Conservation (phyloP, 2,329 filamentous ascomycete genomes). For the Ciborinia camelliae region DNA sequence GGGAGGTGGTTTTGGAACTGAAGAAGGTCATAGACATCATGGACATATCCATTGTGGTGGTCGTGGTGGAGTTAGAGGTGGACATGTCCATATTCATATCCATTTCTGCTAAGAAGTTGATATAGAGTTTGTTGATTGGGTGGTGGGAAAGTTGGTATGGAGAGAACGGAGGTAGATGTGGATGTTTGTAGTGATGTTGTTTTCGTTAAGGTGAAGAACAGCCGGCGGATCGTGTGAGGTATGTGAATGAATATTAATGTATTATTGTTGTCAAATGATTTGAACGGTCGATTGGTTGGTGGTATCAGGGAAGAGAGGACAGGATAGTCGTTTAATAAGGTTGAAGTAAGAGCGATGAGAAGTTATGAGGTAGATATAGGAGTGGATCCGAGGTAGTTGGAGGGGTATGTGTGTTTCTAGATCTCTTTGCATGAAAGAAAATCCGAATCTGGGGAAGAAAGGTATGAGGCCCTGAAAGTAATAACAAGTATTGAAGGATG, state of each 20-base stretch:
- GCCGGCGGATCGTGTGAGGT: constrained; percentile 11
- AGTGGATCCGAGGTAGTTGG: constrained; percentile 16
- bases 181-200: neutral
- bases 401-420: constrained; percentile 18
- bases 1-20: constrained; percentile 56
- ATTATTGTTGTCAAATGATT: neutral
- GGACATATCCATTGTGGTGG: constrained; percentile 46
- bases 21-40: constrained; percentile 62
- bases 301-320: constrained; percentile 3
- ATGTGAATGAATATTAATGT: constrained; percentile 2
- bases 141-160: neutral
- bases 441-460: neutral
- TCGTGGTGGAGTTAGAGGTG: constrained; percentile 39
- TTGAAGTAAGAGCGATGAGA: constrained; percentile 21
- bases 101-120: constrained; percentile 16
- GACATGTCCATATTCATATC: constrained; percentile 25
- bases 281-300: neutral
- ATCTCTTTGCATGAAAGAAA: constrained; percentile 13
- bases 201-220: constrained; percentile 17
- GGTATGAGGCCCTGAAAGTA: neutral
- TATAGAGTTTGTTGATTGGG: constrained; percentile 8
- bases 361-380: constrained; percentile 25
- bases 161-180: neutral
- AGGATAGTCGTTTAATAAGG: constrained; percentile 6
- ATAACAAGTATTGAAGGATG: neutral